Conservation (phyloP, 1,284 basidiomycete species). For the Malassezia pachydermatis region DNA sequence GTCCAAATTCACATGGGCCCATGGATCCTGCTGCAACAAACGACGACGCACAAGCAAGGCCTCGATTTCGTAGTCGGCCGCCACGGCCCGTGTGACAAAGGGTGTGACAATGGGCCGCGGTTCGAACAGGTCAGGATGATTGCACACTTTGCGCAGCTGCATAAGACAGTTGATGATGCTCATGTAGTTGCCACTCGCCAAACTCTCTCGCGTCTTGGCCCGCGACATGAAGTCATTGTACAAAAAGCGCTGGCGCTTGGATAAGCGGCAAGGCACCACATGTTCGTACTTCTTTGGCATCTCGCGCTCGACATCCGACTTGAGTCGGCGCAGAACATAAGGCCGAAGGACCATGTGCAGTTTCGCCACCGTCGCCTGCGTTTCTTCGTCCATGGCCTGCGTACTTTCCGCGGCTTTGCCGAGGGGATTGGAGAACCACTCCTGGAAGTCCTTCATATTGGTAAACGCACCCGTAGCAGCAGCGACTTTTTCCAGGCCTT, state of each 20-base stretch:
- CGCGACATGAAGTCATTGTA: slow-evolving; percentile 98
- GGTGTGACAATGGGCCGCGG: slow-evolving; percentile 85
- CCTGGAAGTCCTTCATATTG: slow-evolving; percentile 83
- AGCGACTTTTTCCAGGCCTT: slow-evolving; percentile 50
- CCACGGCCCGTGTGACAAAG: slow-evolving; percentile 67
- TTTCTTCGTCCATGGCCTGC: slow-evolving; percentile 68
- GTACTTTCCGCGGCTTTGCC: slow-evolving; percentile 88
- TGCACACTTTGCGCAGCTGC: slow-evolving; percentile 70
- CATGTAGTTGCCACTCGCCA: slow-evolving; percentile 70
- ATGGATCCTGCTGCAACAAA: slow-evolving; percentile 54
- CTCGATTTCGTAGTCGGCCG: slow-evolving; percentile 75
- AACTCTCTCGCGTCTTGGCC: slow-evolving; percentile 71
- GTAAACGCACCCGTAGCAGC: slow-evolving; percentile 64
- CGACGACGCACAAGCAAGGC: slow-evolving; percentile 71
- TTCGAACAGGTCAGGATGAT: slow-evolving; percentile 91
- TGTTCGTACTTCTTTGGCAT: slow-evolving; percentile 92
- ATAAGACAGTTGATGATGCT: slow-evolving; percentile 89
- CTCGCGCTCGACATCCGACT: slow-evolving; percentile 90
- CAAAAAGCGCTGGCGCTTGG: slow-evolving; percentile 86
- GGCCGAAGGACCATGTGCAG: slow-evolving; percentile 86
- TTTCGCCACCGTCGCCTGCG: slow-evolving; percentile 72
- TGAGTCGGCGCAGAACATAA: slow-evolving; percentile 84
- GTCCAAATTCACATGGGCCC: slow-evolving; percentile 56
- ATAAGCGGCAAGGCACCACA: slow-evolving; percentile 77
- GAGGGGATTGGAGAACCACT: slow-evolving; percentile 81